Conservation (phyloP, 345 rosid species). For the Syzygium grande region DNA sequence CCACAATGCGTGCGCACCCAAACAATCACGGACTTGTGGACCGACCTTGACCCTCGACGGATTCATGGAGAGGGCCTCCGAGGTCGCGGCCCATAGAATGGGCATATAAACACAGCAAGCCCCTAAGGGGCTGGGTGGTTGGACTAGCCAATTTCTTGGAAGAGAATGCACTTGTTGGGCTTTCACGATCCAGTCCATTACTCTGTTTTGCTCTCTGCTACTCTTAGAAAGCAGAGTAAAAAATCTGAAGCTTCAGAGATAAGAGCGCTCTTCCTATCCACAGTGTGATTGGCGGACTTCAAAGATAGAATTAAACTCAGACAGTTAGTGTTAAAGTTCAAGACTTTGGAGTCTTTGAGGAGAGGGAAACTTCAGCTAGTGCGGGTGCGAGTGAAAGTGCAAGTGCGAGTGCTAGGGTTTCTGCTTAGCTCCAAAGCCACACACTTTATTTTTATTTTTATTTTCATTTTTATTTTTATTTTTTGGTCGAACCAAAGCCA, state of each 20-base stretch:
- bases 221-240: not conserved
- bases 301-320: not conserved
- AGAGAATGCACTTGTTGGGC: not conserved
- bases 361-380: not conserved
- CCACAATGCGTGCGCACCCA: not conserved
- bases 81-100: not conserved
- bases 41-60: slow-evolving; percentile 10
- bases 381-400: too few relatives aligned
- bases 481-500: too few relatives aligned
- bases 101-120: not conserved
- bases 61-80: slow-evolving; percentile 4
- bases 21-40: not conserved
- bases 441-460: too few relatives aligned
- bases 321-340: not conserved
- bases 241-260: not conserved
- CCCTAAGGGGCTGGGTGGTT: not conserved
- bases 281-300: not conserved
- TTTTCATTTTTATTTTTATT: too few relatives aligned
- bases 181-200: not conserved
- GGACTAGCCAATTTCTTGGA: not conserved
- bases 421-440: not conserved
- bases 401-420: not conserved
- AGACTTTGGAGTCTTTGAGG: not conserved
- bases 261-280: not conserved
- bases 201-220: not conserved